Evolutionary conservation across 306 rosid species (phyloP).

Genomic region (Dalbergia oliveri): DNA sequence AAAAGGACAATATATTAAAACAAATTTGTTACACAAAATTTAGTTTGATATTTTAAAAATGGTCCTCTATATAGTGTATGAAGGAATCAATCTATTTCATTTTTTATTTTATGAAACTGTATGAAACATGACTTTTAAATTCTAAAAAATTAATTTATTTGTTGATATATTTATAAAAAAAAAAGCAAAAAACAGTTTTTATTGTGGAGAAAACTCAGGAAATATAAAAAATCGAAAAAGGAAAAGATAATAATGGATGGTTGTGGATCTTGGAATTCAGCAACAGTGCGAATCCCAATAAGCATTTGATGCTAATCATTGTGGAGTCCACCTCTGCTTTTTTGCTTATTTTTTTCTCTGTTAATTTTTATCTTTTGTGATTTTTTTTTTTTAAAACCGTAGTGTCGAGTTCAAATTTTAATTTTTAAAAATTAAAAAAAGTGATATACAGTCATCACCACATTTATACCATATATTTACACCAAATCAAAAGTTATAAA

Average conservation of each 20-base stretch:
- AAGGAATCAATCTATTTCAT: no score
- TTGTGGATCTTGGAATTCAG: constrained; percentile 90
- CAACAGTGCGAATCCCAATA: constrained; percentile 99
- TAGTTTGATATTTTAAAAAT: no score
- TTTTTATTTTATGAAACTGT: no score
- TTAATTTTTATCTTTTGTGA: background rate
- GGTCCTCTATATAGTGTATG: no score
- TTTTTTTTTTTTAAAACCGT: background rate
- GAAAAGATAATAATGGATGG: constrained; percentile 55
- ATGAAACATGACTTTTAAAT: no score
- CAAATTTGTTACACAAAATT: no score
- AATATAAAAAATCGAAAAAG: background rate
- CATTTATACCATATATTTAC: no score
- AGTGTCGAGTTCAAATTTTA: background rate
- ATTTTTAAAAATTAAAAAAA: no score
- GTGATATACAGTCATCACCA: no score
- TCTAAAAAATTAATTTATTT: no score
- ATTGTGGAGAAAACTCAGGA: background rate
- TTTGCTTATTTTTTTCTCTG: constrained; percentile 27
- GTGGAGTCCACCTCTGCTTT: constrained; percentile 88
- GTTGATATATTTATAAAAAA: background rate
- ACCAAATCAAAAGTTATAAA: no score
- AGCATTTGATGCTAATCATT: constrained; percentile 99
- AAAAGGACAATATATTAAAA: no score
- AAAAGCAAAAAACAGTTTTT: constrained; percentile 1